Conservation (phyloP, 768 basidiomycete genomes). For the Lentinula boryana region DNA sequence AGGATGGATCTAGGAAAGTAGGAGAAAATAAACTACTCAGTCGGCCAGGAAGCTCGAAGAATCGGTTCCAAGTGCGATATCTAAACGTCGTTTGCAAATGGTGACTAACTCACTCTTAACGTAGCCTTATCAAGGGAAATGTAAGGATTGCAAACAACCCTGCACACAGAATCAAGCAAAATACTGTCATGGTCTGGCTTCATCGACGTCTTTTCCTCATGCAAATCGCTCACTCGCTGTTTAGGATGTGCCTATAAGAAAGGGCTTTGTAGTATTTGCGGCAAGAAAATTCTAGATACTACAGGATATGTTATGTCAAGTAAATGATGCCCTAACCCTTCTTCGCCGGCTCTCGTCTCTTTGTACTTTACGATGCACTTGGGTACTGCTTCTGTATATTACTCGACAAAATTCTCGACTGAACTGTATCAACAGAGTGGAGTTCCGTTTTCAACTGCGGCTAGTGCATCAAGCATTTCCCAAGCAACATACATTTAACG, state of each 20-base stretch:
- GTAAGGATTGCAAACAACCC: slow-evolving; percentile 82
- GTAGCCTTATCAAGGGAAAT: slow-evolving; percentile 82
- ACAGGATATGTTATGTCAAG: slow-evolving; percentile 80
- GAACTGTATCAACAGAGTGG: neutral
- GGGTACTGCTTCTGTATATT: neutral
- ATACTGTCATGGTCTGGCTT: slow-evolving; percentile 74
- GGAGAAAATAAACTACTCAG: slow-evolving; percentile 81
- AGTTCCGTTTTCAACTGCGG: no score
- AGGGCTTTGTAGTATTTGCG: slow-evolving; percentile 82
- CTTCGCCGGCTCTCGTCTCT: neutral
- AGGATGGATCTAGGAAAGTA: slow-evolving; percentile 73
- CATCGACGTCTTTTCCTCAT: slow-evolving; percentile 9
- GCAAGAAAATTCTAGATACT: slow-evolving; percentile 81
- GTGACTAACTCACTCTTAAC: neutral
- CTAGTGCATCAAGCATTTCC: no score
- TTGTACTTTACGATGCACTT: neutral
- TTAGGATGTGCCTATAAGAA: slow-evolving; percentile 86
- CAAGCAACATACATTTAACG: no score
- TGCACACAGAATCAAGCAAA: slow-evolving; percentile 84
- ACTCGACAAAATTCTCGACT: neutral
- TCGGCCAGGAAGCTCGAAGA: slow-evolving; percentile 67
- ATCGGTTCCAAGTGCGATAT: slow-evolving; percentile 63
- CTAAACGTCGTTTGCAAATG: neutral
- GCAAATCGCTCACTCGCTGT: slow-evolving; percentile 1
- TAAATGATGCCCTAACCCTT: slow-evolving; percentile 40